A percentile compares a stretch with the other conserved stretches of the same genome.
phyloP scores from a whole-genome alignment of 208 protist genomes.

The Porcisia hertigi region DNA sequence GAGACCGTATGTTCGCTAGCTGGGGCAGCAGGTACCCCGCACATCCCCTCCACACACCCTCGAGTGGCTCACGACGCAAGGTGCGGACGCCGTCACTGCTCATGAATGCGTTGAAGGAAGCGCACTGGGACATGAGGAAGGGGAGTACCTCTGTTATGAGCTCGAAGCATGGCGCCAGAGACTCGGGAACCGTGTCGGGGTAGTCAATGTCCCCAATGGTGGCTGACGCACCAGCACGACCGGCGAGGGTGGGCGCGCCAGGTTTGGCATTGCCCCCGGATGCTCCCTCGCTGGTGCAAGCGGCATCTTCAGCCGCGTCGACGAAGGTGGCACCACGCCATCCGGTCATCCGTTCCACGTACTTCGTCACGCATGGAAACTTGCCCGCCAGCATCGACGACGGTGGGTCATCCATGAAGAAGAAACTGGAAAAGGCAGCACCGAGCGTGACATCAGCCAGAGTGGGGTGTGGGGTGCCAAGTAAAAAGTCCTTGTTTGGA shows the following conservation, averaged over 20 bases:
- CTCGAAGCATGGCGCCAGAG: slow-evolving; percentile 57
- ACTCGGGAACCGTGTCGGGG: slow-evolving; percentile 77
- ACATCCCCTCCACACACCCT: slow-evolving; percentile 76
- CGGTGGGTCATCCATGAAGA: slow-evolving; percentile 82
- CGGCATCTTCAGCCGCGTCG: background rate
- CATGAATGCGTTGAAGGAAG: slow-evolving; percentile 80
- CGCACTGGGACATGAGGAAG: slow-evolving; percentile 85
- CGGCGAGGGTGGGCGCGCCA: background rate
- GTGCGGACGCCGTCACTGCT: slow-evolving; percentile 61
- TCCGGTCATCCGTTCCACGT: slow-evolving; percentile 81
- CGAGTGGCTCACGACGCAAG: slow-evolving; percentile 52
- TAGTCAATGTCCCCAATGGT: slow-evolving; percentile 28
- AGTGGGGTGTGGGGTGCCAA: slow-evolving; percentile 84
- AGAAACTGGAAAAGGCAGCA: slow-evolving; percentile 73
- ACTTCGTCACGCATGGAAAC: slow-evolving; percentile 70
- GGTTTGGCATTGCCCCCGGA: background rate
- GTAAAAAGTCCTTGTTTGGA: slow-evolving; percentile 48
- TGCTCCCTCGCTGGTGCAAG: background rate
- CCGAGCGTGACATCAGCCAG: slow-evolving; percentile 83
- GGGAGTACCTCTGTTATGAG: slow-evolving; percentile 85
- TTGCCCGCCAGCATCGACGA: slow-evolving; percentile 54
- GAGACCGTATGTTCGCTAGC: slow-evolving; percentile 64
- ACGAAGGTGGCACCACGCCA: slow-evolving; percentile 51
- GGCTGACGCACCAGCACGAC: background rate
- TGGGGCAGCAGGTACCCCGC: slow-evolving; percentile 75